Base-by-base conservation (phyloP, 768 basidiomycete species). In the Auricularia cornea region DNA sequence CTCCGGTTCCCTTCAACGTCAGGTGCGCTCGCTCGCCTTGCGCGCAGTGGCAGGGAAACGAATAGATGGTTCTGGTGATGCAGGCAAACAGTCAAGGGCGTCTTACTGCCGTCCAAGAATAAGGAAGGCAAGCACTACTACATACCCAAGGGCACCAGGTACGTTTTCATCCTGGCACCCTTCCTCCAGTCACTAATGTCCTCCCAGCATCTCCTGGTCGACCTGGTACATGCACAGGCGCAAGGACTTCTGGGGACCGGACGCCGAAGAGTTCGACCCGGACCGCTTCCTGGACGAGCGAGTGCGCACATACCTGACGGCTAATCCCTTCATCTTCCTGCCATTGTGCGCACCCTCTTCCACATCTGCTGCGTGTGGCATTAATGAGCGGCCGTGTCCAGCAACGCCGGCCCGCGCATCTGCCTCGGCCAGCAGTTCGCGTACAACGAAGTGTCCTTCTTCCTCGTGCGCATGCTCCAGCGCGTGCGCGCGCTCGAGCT, bases 241-340 rank as follows among this genome's bases (percentile, higher is more conserved):
- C 33, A 78, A 72, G 59, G 84, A 86, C 66, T 77, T 85, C 4
- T 88, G 87, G 87, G 87, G 87, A 0, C 84, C 85, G 1, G 85
- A 87, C 68, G 86, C 85, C n/a, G 70, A 79, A 3, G 66, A 73
- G 63, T 89, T 88, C 66, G 87, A 88, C 68, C 87, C 87, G 0
- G 83, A 87, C 64, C 78, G 87, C 1, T 88, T 87, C 78, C 70
- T 89, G 44, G 87, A 89, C 64, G 81, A 82, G 32, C 77, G 86
- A 3, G 60, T 85, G 48, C 75, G 78, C 3, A 84, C 82, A 65
- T 84, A 86, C 66, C 69, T 84, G 64, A 79, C 76, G 0, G 77
- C 80, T 5, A 84, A 85, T 28, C 67, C 66, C 1, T 68, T 74
- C 63, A 81, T 83, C 41, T 84, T 83, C 70, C 68, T 83, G 16